A percentile compares a stretch with the other conserved stretches of the same genome.
These are phyloP conservation scores for Skeletonema grethae DNA, from an alignment of 108 stramenopile species.

Conservation along the genomic window DNA sequence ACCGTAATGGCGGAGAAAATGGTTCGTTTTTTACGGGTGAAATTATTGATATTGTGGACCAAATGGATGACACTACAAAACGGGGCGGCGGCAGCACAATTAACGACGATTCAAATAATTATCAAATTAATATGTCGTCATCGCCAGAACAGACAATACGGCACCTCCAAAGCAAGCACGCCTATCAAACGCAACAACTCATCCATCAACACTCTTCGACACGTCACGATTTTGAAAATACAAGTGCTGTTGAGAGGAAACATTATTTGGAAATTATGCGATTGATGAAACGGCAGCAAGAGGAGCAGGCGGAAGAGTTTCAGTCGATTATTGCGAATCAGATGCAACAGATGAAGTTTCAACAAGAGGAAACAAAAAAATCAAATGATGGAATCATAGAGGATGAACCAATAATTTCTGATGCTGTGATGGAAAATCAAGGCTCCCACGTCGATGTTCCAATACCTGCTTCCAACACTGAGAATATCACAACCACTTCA, in stretches of 20 bases:
- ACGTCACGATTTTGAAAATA: not conserved
- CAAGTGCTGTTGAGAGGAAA: not conserved
- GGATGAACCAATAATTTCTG: no score
- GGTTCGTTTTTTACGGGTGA: not conserved
- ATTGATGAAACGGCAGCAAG: not conserved
- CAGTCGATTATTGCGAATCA: not conserved
- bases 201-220: not conserved
- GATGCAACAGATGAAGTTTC: not conserved
- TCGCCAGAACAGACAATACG: conserved; percentile 1
- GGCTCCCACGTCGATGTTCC: not conserved
- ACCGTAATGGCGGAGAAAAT: not conserved
- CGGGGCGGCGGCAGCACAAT: not conserved
- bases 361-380: not conserved
- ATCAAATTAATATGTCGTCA: not conserved
- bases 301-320: not conserved
- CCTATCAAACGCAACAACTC: not conserved
- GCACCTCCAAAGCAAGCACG: not conserved
- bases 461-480: not conserved
- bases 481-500: not conserved
- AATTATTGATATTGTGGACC: not conserved
- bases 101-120: not conserved
- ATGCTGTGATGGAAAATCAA: not conserved
- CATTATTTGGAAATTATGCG: conserved; percentile 7
- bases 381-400: no score
- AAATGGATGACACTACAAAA: not conserved